Evolutionary conservation across 2,329 filamentous ascomycete species (phyloP), one percentile per base, ranked within the genome.

Genomic region (Aspergillus puulaauensis): DNA sequence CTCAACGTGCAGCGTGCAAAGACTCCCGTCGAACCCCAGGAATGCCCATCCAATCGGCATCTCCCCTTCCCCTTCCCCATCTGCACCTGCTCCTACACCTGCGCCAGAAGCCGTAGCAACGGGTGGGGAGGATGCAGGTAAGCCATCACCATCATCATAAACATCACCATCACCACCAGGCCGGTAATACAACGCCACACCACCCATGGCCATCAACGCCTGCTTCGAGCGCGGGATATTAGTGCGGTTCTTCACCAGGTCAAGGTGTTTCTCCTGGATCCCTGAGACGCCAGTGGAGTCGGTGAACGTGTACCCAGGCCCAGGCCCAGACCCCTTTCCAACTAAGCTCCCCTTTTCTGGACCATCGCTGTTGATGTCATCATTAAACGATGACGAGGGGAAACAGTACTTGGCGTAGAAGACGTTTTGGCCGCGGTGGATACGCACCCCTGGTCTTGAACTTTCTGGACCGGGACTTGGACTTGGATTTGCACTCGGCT

Each of bases 171-270:
- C 23, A 31, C 27, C 27, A 11, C n/a, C 6, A n/a, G 47, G 15
- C 21, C 15, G 19, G 5, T 31, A 31, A 58, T 78, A 78, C 6
- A 78, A 24, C 2, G 72, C 74, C 11, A 74, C 66, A 12, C 71
- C 72, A 2, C 66, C 65, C 46, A 77, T 67, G 3, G 54, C 64
- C 4, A 65, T 46, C 46, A 79, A 60, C 17, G 71, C 69, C n/a
- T 60, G 49, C 52, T 66, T 65, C 0, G 73, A 71, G 2, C 77
- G 70, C 5, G 71, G 72, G 39, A 79, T 76, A 57, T 70, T 60
- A 17, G 76, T 76, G 3, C 76, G 67, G 56, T 72, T 72, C 45
- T 71, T 68, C 8, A 78, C 74, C 5, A 76, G 67, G 41, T 72
- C 69, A 4, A 75, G 61, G 24, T 79, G 71, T 12, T 61, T 56